Evolutionary conservation across 495 filamentous ascomycete species (phyloP).

Genomic region (Geopyxis carbonaria): DNA sequence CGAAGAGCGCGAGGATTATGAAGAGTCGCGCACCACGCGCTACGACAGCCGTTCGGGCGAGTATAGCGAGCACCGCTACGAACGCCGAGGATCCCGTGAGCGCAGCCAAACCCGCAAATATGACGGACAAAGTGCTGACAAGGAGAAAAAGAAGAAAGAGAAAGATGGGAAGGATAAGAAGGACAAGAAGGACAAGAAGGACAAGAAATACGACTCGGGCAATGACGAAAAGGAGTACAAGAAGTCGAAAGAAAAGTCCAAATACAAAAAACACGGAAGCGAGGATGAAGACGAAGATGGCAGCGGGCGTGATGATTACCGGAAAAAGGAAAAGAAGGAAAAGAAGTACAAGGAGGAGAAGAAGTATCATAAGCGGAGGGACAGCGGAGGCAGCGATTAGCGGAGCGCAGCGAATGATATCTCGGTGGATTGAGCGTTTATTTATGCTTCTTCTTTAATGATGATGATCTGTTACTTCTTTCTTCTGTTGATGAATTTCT

Average conservation of each 20-base stretch:
- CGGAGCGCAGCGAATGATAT: too few species aligned
- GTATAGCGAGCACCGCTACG: neutral
- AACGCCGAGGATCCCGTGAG: neutral
- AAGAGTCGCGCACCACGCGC: neutral
- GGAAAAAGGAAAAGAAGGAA: constrained; percentile 7
- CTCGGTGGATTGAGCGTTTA: too few species aligned
- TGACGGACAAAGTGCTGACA: neutral
- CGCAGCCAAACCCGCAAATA: constrained; percentile 2
- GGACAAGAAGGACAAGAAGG: constrained; percentile 11
- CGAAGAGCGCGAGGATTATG: constrained; percentile 6
- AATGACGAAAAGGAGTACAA: constrained; percentile 8
- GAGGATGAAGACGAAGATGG: neutral
- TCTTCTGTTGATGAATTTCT: too few species aligned
- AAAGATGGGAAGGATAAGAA: constrained; percentile 3
- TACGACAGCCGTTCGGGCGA: too few species aligned
- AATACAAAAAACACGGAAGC: constrained; percentile 1
- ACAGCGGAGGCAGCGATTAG: too few species aligned
- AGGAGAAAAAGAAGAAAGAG: constrained; percentile 2
- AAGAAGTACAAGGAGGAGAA: constrained; percentile 15
- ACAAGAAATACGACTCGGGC: constrained; percentile 2
- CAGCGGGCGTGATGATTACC: constrained; percentile 8
- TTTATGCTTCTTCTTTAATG: too few species aligned
- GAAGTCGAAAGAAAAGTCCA: constrained; percentile 6
- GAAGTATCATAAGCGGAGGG: constrained; percentile 5
- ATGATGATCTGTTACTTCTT: too few species aligned